Conservation (phyloP, 306 rosid species). For the Trifolium subterraneum region DNA sequence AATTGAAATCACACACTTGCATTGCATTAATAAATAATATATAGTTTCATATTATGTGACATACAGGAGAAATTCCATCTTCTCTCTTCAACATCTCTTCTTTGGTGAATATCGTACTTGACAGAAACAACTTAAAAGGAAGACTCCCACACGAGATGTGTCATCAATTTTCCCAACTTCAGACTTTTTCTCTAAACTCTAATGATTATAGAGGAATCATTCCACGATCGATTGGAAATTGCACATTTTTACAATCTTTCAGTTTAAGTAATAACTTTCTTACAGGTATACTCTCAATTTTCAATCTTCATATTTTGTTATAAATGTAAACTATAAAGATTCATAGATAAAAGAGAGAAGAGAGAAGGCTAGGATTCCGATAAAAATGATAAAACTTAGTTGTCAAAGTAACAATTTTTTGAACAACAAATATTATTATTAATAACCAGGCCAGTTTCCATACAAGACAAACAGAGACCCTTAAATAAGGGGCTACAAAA, state of each 20-base stretch:
- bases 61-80: constrained; percentile 32
- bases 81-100: constrained; percentile 37
- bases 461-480: too few species aligned
- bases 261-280: not conserved
- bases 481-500: too few species aligned
- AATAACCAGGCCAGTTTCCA: too few species aligned
- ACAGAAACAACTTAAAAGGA: not conserved
- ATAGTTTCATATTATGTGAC: too few species aligned
- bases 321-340: too few species aligned
- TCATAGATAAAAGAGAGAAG: too few species aligned
- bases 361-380: too few species aligned
- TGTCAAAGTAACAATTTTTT: too few species aligned
- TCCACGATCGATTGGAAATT: constrained; percentile 34
- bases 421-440: too few species aligned
- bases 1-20: too few species aligned
- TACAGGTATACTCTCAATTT: constrained; percentile 22
- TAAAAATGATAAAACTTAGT: too few species aligned
- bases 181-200: rapidly evolving
- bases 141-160: constrained; percentile 6
- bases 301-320: not conserved
- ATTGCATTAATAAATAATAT: too few species aligned
- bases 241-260: not conserved
- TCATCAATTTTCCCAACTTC: constrained; percentile 21
- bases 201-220: constrained; percentile 32
- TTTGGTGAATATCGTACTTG: not conserved